Conservation (phyloP, 2,329 filamentous ascomycete genomes). For the Rhinocladiella similis region DNA sequence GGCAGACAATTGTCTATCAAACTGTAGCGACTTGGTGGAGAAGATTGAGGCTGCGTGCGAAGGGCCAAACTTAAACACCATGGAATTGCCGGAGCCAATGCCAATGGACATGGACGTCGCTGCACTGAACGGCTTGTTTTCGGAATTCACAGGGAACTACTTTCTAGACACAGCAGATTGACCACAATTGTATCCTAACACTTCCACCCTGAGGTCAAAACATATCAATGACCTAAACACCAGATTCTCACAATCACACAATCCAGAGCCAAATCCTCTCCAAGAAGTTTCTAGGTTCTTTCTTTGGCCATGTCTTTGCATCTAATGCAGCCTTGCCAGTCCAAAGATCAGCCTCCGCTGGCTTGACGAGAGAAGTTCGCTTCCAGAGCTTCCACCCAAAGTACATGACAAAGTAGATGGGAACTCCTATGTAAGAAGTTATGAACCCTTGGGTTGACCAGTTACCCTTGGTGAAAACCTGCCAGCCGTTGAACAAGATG, state of each 20-base stretch:
- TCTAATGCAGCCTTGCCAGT: constrained; percentile 33
- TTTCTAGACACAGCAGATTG: constrained; percentile 5
- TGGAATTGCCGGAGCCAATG: constrained; percentile 6
- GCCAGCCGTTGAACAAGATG: constrained; percentile 67
- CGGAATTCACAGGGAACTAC: constrained; percentile 2
- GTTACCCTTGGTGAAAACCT: constrained; percentile 33
- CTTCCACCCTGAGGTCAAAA: no score
- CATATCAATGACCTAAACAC: no score
- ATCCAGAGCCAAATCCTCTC: constrained; percentile 9
- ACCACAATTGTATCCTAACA: background rate
- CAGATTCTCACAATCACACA: background rate
- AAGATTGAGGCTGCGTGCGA: constrained; percentile 33
- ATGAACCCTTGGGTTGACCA: constrained; percentile 44
- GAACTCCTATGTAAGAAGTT: constrained; percentile 47
- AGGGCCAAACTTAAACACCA: constrained; percentile 1
- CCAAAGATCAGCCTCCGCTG: constrained; percentile 29
- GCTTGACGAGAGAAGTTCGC: constrained; percentile 22
- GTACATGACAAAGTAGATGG: constrained; percentile 42
- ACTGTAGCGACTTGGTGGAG: constrained; percentile 51
- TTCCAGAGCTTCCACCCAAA: constrained; percentile 32
- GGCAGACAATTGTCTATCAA: constrained; percentile 51
- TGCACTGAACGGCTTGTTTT: constrained; percentile 1
- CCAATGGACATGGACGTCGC: constrained; percentile 8
- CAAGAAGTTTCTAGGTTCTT: constrained; percentile 11
- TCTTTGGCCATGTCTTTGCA: constrained; percentile 17